Evolutionary conservation across 2,329 filamentous ascomycete species (phyloP).

Genomic region (Achaetomium macrosporum): DNA sequence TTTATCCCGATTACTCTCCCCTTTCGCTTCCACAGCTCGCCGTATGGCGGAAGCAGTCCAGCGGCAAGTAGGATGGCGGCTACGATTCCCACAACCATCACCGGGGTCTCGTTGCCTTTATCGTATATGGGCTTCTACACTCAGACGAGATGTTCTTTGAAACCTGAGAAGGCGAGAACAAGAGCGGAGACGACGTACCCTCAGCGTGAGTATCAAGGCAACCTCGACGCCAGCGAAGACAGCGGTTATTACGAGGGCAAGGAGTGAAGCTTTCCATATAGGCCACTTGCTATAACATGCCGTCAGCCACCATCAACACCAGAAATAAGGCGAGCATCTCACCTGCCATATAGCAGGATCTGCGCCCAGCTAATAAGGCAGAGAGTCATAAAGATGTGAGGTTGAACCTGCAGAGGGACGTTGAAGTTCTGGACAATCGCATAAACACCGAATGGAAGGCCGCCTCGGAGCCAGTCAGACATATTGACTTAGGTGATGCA

Average conservation of each 20-base stretch:
- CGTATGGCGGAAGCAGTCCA: slow-evolving; percentile 56
- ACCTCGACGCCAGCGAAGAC: slow-evolving; percentile 49
- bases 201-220: slow-evolving; percentile 51
- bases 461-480: slow-evolving; percentile 26
- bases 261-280: slow-evolving; percentile 39
- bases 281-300: slow-evolving; percentile 36
- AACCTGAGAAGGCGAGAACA: not conserved
- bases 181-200: slow-evolving; percentile 33
- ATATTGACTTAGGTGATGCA: no score
- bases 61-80: slow-evolving; percentile 51
- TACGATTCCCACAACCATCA: slow-evolving; percentile 51
- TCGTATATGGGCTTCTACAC: slow-evolving; percentile 45
- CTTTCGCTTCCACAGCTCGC: slow-evolving; percentile 55
- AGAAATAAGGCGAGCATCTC: not conserved
- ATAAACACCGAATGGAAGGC: slow-evolving; percentile 38
- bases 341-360: slow-evolving; percentile 32
- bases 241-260: slow-evolving; percentile 35
- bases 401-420: slow-evolving; percentile 39
- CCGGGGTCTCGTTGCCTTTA: slow-evolving; percentile 47
- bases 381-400: slow-evolving; percentile 36
- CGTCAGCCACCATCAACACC: not conserved
- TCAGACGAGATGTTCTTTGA: slow-evolving; percentile 3
- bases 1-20: slow-evolving; percentile 58
- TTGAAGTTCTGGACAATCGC: slow-evolving; percentile 38
- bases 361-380: slow-evolving; percentile 37